Evolutionary conservation across 176 grass and related monocot genomes (phyloP), one percentile per base, ranked within the genome.

Genomic region (Microstegium vimineum): DNA sequence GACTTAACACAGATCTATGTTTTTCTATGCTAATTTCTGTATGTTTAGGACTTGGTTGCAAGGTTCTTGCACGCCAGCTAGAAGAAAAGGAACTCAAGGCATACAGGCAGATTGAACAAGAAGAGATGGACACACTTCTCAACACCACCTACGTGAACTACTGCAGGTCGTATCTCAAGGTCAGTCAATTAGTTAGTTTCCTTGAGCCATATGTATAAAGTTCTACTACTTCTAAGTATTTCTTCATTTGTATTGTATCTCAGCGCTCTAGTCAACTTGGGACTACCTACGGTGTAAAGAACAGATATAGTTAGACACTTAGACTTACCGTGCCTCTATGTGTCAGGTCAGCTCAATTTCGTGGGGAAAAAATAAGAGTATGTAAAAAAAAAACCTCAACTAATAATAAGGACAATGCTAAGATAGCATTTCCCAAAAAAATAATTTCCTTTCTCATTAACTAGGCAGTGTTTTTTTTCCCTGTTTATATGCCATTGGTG

Each of bases 1-100:
- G 7, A 14, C 1, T 27, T 28, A 30, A 45, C 25, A 27, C 27
- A 1, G 7, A 14, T 45, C 1, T 15, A 71, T 46, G 69, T 45
- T 28, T 46, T 9, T 1, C 15, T 49, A 6, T 69, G 66, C 30
- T 71, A 46, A 71, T 28, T 28, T 8, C 4, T 25, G 4, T 60
- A 10, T 66, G 3, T 64, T 15, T 68, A 90, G 91, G 75, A 69
- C 51, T 87, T 2, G 45, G 45, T 47, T 83, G 62, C 73, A 86
- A 82, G 79, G 78, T 97, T 63, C 76, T 28, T 62, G 85, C 86
- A 84, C 84, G 76, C 65, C 81, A 85, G 60, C 65, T 97, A 20
- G 74, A 88, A 80, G 81, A 92, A 84, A 71, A 92, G 27, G 79
- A 97, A 73, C 86, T 97, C 38, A 71, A 26, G 67, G 87, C 85